Evolutionary conservation across 1,284 basidiomycete genomes (phyloP), one percentile per base, ranked within the genome.

Genomic region (Microstroma glucosiphilum): DNA sequence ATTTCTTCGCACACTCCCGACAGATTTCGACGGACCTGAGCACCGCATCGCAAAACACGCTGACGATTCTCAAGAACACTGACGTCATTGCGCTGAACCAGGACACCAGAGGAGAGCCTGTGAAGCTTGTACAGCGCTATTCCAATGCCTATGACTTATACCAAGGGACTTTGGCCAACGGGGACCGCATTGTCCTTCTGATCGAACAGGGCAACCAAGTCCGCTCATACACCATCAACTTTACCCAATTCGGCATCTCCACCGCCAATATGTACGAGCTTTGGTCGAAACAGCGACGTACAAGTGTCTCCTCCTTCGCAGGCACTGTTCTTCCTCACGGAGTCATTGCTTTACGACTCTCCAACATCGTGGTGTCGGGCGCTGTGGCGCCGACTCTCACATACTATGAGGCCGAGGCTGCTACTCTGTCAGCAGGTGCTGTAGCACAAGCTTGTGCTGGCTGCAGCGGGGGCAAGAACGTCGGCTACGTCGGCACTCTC

Each of bases 1-100:
- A n/a, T n/a, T n/a, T n/a, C n/a, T n/a, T n/a, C n/a, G n/a, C n/a
- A n/a, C n/a, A n/a, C n/a, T n/a, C n/a, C n/a, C 23, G 17, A 23
- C 76, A 79, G 54, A 64, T 80, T 23, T 76, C 75, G 17, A 75
- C 74, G 42, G 75, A 78, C 59, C 59, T 78, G 0, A 62, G 67
- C 8, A 61, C 57, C 21, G 73, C 71, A 62, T 64, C 63, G 6
- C 30, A 61, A 12, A 61, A 30, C 6, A 60, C 69, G 11, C 64
- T 57, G 40, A 59, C 64, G 0, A 76, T 78, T 25, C 42, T 79
- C 42, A 62, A 62, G 26, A 79, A 79, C 69, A 71, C 70, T 46
- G 66, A 62, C 6, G 30, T 78, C 15, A 69, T 76, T 30, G 68
- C 48, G 30, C 57, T 78, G 37, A 75, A 70, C 48, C 74, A 78